Conservation (phyloP, 768 basidiomycete genomes). For the Amanita fuliginea region DNA sequence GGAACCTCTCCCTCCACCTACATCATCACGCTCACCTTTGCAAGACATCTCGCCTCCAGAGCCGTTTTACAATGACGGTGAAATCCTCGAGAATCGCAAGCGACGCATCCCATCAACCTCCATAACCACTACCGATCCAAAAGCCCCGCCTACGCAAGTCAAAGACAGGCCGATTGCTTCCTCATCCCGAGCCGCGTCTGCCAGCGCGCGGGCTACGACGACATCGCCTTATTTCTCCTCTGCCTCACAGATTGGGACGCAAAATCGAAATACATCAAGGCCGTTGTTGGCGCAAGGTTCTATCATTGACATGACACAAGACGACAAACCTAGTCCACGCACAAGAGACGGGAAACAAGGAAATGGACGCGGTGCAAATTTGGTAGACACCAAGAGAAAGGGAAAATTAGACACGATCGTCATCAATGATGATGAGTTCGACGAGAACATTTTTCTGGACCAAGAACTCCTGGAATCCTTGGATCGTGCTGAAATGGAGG, state of each 20-base stretch:
- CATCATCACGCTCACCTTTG: constrained; percentile 16
- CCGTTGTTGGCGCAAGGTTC: neutral
- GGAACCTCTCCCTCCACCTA: constrained; percentile 11
- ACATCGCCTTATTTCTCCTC: neutral
- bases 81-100: constrained; percentile 7
- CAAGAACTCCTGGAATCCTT: constrained; percentile 30
- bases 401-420: constrained; percentile 12
- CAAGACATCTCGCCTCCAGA: constrained; percentile 14
- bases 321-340: neutral
- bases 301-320: constrained; percentile 3
- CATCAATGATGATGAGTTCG: constrained; percentile 20
- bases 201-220: neutral
- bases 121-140: neutral
- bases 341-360: neutral
- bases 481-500: constrained; percentile 21
- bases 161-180: constrained; percentile 1
- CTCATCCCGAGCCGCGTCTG: neutral
- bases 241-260: neutral
- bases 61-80: constrained; percentile 7
- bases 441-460: constrained; percentile 15
- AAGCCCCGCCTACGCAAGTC: neutral
- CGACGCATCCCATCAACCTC: constrained; percentile 8
- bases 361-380: neutral
- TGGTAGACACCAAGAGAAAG: constrained; percentile 1
- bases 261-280: neutral